Evolutionary conservation across 495 filamentous ascomycete genomes (phyloP), one percentile per base, ranked within the genome.

Genomic region (Hypoxylon lienhwacheense): DNA sequence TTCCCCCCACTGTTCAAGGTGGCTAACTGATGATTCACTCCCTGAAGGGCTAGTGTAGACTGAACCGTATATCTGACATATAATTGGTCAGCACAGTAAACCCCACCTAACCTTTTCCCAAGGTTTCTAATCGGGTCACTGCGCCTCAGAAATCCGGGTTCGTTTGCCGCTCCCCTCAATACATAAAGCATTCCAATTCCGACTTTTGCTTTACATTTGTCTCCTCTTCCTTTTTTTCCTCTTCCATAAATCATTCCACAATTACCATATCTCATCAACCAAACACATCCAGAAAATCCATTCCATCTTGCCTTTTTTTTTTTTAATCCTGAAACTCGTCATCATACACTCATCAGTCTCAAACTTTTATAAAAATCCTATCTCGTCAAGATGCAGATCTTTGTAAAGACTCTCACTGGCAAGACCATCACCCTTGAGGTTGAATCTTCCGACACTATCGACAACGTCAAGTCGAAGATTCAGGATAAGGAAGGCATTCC

Each of bases 401-500:
- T 81, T 62, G 81, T 85, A 55, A 85, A 85, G 77, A 84, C 81
- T 6, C 67, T 96, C 60, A 97, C 92, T 46, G 92, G 92, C 72
- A 97, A 97, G 88, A 97, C 92, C 79, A 97, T 97, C 81, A 97
- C 92, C 64, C 85, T 97, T 66, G 92, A 97, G 89, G 93, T 97
- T 14, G 92, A 97, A 81, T 95, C 90, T 51, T 90, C 85, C 52
- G 92, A 97, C 66, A 97, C 92, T 55, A 97, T 97, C 79, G 93
- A 97, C 80, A 97, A 97, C 66, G 92, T 97, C 63, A 97, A 97
- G 87, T 82, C 81, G 53, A 97, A 97, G 87, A 97, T 97, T 44
- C 92, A 97, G 74, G 92, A 97, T 71, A 97, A 97, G 89, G 92
- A 97, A 76, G 92, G 92, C 32, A 97, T 97, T 64, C 92, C 92